phyloP scores from a whole-genome alignment of 768 basidiomycete genomes.

The Paxillus ammoniavirescens region DNA sequence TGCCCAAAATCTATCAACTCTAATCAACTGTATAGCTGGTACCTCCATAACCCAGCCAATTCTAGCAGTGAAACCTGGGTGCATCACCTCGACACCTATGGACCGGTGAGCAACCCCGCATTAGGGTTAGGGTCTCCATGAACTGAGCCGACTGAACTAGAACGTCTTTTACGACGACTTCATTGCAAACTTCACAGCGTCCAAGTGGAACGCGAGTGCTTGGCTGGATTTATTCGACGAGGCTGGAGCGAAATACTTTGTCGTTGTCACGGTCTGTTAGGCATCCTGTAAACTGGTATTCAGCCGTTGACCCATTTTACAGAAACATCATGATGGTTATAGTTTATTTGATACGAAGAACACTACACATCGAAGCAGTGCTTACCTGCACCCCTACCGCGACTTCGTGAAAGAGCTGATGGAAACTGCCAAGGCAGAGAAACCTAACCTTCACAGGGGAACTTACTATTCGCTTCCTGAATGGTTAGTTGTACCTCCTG shows the following conservation, averaged over 20 bases:
- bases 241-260: slow-evolving; percentile 63
- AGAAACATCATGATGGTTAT: slow-evolving; percentile 67
- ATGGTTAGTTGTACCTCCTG: slow-evolving; percentile 33
- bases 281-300: background rate
- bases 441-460: slow-evolving; percentile 51
- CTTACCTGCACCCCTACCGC: slow-evolving; percentile 47
- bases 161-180: slow-evolving; percentile 57
- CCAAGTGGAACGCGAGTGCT: slow-evolving; percentile 50
- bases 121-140: background rate
- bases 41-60: slow-evolving; percentile 37
- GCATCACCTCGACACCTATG: slow-evolving; percentile 51
- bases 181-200: slow-evolving; percentile 50
- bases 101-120: slow-evolving; percentile 30
- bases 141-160: slow-evolving; percentile 20
- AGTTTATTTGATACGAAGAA: slow-evolving; percentile 54
- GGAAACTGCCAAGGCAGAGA: slow-evolving; percentile 45
- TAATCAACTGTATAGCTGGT: slow-evolving; percentile 30
- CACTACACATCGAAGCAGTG: slow-evolving; percentile 49
- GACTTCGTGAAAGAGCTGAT: slow-evolving; percentile 53
- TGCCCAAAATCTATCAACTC: background rate
- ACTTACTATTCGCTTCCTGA: slow-evolving; percentile 60
- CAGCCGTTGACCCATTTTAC: background rate
- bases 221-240: slow-evolving; percentile 56
- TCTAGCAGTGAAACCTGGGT: slow-evolving; percentile 41
- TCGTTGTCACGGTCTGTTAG: slow-evolving; percentile 46